Evolutionary conservation across 805 yeast species (phyloP).

Genomic region (Starmerella apicola): DNA sequence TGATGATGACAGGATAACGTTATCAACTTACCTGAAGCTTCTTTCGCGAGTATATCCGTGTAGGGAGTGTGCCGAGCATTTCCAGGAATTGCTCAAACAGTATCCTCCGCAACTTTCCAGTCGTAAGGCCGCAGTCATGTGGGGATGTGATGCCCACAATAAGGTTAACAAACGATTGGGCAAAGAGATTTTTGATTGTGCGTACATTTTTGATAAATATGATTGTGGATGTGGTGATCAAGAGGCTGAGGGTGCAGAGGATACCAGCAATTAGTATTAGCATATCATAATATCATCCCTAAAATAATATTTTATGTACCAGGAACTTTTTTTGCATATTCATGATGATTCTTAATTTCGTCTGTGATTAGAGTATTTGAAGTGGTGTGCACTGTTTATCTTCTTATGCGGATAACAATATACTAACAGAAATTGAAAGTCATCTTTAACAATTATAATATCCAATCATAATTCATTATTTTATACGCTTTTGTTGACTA

Average conservation of each 20-base stretch:
- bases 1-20: constrained; percentile 46
- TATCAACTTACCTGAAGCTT: constrained; percentile 49
- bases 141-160: constrained; percentile 95
- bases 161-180: constrained; percentile 62
- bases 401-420: no score
- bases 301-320: no score
- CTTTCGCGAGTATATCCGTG: constrained; percentile 94
- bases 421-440: no score
- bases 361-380: no score
- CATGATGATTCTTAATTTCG: no score
- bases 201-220: constrained; percentile 73
- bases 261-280: no score
- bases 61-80: constrained; percentile 93
- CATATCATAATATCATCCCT: no score
- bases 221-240: constrained; percentile 90
- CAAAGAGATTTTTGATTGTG: constrained; percentile 71
- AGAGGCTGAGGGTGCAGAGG: constrained; percentile 44
- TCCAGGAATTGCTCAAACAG: constrained; percentile 50
- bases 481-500: no score
- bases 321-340: no score
- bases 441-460: no score
- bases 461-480: no score
- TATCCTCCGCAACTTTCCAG: constrained; percentile 77
- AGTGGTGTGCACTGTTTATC: no score
- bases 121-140: constrained; percentile 70